phyloP scores from a whole-genome alignment of 73 alveolate genomes.

The Breviolum minutum region DNA sequence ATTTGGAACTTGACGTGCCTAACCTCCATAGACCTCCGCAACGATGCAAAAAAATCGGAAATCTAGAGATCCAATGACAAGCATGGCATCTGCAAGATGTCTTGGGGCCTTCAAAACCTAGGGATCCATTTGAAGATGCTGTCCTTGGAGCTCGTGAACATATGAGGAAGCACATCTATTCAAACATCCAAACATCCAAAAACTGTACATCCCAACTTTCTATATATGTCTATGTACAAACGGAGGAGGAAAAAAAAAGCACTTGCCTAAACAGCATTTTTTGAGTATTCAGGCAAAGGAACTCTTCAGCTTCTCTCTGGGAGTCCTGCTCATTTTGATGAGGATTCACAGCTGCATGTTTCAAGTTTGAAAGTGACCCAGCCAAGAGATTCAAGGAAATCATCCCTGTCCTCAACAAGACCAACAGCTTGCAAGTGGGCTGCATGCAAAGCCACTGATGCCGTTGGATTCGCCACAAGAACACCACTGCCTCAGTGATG shows the following conservation, averaged over 20 bases:
- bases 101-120: conserved; percentile 47
- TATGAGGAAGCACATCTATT: neutral
- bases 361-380: neutral
- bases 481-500: conserved; percentile 61
- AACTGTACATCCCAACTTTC: too few species aligned
- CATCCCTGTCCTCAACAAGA: conserved; percentile 68
- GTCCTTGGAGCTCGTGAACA: neutral
- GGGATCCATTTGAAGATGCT: conserved; percentile 50
- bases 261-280: neutral
- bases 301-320: conserved; percentile 77
- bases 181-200: neutral
- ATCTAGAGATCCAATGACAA: neutral
- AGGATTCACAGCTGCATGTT: neutral
- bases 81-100: neutral
- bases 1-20: conserved; percentile 36
- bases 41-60: neutral
- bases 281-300: neutral
- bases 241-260: neutral
- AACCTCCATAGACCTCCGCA: conserved; percentile 30
- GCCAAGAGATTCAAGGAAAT: neutral
- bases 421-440: conserved; percentile 88
- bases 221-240: neutral
- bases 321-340: neutral
- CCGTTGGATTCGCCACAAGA: conserved; percentile 46
- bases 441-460: conserved; percentile 43